Base-by-base conservation (phyloP, 352 stramenopile genomes). In the Phytophthora litchii region DNA sequence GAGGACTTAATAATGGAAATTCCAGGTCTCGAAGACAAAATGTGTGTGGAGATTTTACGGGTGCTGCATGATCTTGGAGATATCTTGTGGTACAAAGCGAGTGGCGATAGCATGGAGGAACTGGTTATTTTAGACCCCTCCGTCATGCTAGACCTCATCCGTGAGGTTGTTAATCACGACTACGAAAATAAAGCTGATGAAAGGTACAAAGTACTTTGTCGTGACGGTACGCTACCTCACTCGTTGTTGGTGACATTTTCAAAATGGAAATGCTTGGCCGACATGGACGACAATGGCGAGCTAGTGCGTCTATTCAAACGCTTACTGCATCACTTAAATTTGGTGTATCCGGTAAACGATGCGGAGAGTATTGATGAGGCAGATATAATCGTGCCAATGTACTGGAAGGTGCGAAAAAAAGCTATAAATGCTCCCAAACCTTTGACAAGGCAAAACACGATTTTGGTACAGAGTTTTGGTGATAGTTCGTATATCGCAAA, bases 91-190 rank as follows among this genome's bases (percentile, higher is more conserved):
- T 34, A 34, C 7, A 7, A 34, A 34, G 7, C 29, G 29, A n/a
- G 25, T 31, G 29, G 10, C 7, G 10, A 34, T 4, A 20, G 45
- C 1, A 1, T 21, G 3, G 6, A 61, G n/a, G n/a, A n/a, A n/a
- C 1, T 19, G 25, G 0, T 27, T 71, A 9, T 67, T 29, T 17
- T 67, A 1, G 52, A 57, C 20, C 57, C 44, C 5, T 41, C 16
- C 1, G 11, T 67, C n/a, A 51, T 71, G 42, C 45, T 72, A 6
- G 50, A 72, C 9, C 19, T 67, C n/a, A 23, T 71, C 1, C 38
- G 49, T 1, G 27, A 72, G 6, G 45, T 72, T 4, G 9, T 72
- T 29, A 67, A 64, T 16, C 50, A 72, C 19, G 19, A 38, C 3
- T 55, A 64, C 9, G 47, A 64, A 34, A 19, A 3, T 0, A 31